phyloP scores from a whole-genome alignment of 2,329 filamentous ascomycete species.

The Alternaria arbusti region DNA sequence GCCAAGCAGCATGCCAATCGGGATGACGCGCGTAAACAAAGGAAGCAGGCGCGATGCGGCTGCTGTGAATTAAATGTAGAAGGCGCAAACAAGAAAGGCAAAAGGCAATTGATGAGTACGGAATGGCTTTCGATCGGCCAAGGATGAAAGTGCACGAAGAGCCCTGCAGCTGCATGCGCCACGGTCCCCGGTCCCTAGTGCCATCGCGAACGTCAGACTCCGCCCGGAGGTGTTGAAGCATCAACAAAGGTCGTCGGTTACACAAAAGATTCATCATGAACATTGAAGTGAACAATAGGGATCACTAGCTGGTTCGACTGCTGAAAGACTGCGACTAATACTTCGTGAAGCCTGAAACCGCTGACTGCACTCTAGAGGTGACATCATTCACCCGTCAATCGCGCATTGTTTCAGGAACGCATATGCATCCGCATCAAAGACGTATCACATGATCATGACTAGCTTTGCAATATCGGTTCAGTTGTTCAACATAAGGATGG shows the following conservation, averaged over 20 bases:
- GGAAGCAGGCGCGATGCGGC: conserved; percentile 7
- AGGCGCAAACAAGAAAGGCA: conserved; percentile 5
- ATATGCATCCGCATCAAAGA: not conserved
- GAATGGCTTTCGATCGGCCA: not conserved
- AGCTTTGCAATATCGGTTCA: not conserved
- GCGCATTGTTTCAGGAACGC: not conserved
- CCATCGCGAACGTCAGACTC: conserved; percentile 5
- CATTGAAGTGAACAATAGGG: not conserved
- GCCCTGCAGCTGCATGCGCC: conserved; percentile 26
- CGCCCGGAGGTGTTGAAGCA: not conserved
- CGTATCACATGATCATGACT: not conserved
- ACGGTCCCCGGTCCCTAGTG: conserved; percentile 5
- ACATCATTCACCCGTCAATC: not conserved
- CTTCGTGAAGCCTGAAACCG: not conserved
- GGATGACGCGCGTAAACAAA: not conserved
- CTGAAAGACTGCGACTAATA: no score
- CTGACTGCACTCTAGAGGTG: not conserved
- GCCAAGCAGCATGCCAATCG: conserved; percentile 39
- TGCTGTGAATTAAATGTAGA: conserved; percentile 5
- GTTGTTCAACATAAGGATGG: not conserved
- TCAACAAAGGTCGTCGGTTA: not conserved
- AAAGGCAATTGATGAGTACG: conserved; percentile 3
- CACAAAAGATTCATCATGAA: not conserved
- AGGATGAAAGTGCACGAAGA: conserved; percentile 13
- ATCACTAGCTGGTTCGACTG: fast-evolving